Evolutionary conservation across 202 grass and related monocot species (phyloP), one percentile per base, ranked within the genome.

Genomic region (Saccharum hybrid): DNA sequence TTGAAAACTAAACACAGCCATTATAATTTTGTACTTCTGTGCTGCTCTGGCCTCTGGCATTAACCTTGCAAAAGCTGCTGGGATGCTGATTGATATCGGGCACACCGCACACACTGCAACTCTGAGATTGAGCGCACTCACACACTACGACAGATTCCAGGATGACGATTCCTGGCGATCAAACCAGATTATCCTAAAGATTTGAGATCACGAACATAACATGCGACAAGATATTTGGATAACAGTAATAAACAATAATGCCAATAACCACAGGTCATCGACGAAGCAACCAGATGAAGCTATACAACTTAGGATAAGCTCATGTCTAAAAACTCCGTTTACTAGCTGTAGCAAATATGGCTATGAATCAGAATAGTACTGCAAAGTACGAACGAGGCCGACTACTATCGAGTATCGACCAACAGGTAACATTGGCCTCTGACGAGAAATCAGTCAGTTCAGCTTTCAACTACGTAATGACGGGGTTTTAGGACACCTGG

Each of bases 321-420:
- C 1, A 41, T 52, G 68, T 63, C 22, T 83, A 69, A 18, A 60
- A 40, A 62, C 64, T 80, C 52, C 52, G 28, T 90, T 83, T 80
- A 36, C 84, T 36, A 52, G 30, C 19, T 75, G 52, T 71, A 21
- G 34, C 43, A 70, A 87, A 75, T 59, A 48, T 23, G 9, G 63
- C 36, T 31, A 28, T 52, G 70, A 86, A 76, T 80, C 75, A 71
- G 80, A 80, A 84, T 21, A 75, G n/a, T 74, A 52, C 19, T 45
- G 33, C 31, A 63, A 63, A 63, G 8, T 59, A 18, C 10, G 26
- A 48, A 49, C 43, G 33, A 75, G 80, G 84, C 36, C 88, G 80
- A 87, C 84, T 80, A 31, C 36, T 21, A 81, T 90, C 76, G 82
- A 87, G 71, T 21, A 81, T 90, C 81, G 82, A 87, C 76, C 80